Percentiles rank a stretch among this genome's conserved stretches.
Evolutionary conservation across 2,329 filamentous ascomycete species (phyloP).

Genomic region (Neofusicoccum kwambonambiense): DNA sequence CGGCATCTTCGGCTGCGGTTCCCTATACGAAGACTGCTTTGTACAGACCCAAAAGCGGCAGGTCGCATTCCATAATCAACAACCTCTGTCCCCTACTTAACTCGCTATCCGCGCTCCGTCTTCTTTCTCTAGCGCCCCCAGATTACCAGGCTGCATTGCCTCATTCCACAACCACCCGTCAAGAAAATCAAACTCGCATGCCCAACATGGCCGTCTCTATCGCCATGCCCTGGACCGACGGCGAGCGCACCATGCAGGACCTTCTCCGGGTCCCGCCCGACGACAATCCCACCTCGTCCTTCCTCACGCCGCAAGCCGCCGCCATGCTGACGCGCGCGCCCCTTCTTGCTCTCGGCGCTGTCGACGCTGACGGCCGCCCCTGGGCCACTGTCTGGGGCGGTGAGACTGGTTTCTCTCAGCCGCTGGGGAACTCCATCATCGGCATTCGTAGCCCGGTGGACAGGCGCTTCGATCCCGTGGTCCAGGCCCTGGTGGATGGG

Average conservation of each 20-base stretch:
- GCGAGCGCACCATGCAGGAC: conserved; percentile 65
- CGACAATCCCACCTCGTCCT: conserved; percentile 66
- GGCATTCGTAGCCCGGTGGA: conserved; percentile 64
- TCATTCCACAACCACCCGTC: neutral
- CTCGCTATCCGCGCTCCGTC: neutral
- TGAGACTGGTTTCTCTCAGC: conserved; percentile 63
- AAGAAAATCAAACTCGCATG: neutral
- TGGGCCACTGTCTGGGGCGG: conserved; percentile 84
- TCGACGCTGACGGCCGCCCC: conserved; percentile 64
- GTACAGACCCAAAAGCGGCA: neutral
- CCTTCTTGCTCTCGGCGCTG: conserved; percentile 69
- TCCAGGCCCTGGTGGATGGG: conserved; percentile 58
- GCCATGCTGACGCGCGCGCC: conserved; percentile 62
- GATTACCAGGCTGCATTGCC: too few species aligned
- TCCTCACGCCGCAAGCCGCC: conserved; percentile 61
- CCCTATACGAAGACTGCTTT: too few species aligned
- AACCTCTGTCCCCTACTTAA: neutral
- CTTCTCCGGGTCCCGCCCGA: conserved; percentile 58
- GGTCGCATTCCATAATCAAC: too few species aligned
- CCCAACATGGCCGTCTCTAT: conserved; percentile 44
- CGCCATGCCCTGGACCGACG: conserved; percentile 58
- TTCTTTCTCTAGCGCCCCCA: too few species aligned
- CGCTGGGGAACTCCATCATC: conserved; percentile 62
- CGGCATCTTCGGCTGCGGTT: neutral
- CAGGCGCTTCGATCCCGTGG: conserved; percentile 65